A percentile compares a stretch with the other conserved stretches of the same genome.
These are phyloP conservation scores for Rauvolfia tetraphylla DNA, from an alignment of 257 asterid genomes.

Conservation along the genomic window DNA sequence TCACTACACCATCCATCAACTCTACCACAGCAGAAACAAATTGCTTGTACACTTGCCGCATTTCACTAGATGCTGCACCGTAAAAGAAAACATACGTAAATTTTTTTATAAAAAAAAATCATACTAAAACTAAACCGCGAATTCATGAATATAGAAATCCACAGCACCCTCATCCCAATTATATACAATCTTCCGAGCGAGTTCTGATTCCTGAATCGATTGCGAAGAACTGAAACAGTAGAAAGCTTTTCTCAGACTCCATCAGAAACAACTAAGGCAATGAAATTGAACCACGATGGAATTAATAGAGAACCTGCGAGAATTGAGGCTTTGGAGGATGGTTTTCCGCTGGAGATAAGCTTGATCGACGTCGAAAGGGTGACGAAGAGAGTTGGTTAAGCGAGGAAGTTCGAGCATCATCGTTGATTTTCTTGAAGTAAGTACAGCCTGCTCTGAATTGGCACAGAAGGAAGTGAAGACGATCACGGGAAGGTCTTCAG, in stretches of 20 bases:
- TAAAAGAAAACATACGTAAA: not conserved
- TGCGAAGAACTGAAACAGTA: slow-evolving; percentile 45
- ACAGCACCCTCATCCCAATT: slow-evolving; percentile 81
- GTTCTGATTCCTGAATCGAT: slow-evolving; percentile 61
- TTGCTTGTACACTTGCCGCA: slow-evolving; percentile 71
- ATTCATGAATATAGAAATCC: not conserved
- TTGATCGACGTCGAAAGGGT: slow-evolving; percentile 87
- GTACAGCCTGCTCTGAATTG: not conserved
- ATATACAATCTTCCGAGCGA: slow-evolving; percentile 62
- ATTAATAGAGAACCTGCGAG: slow-evolving; percentile 37
- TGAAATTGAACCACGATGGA: not conserved
- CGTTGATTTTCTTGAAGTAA: not conserved
- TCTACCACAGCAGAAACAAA: slow-evolving; percentile 68
- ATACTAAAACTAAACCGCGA: not conserved
- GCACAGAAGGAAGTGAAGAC: not conserved
- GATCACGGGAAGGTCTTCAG: not conserved
- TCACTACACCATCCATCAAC: slow-evolving; percentile 72
- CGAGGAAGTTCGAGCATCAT: slow-evolving; percentile 88
- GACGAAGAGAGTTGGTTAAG: slow-evolving; percentile 68
- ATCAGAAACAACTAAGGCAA: not conserved
- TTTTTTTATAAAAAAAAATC: not conserved
- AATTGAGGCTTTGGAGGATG: slow-evolving; percentile 53
- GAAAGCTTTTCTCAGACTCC: not conserved
- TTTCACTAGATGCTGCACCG: slow-evolving; percentile 66
- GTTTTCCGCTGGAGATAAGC: slow-evolving; percentile 76